Base-by-base conservation (phyloP, 2,329 filamentous ascomycete species). In the Botrytis paeoniae region DNA sequence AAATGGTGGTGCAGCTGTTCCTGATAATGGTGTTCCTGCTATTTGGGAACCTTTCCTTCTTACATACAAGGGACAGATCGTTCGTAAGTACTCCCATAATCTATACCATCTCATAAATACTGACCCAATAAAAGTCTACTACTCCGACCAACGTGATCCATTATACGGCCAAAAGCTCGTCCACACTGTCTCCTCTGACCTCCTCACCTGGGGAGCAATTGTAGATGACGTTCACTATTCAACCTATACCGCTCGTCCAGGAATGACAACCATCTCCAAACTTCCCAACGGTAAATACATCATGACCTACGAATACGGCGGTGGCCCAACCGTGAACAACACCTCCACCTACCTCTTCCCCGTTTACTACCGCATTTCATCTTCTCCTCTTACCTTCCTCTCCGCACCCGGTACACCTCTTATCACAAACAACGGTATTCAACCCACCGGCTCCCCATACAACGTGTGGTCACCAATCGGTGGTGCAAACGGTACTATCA, bases 31-130 rank as follows among this genome's bases (percentile, higher is more conserved):
- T 1, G 80, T 89, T 54, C 91, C 89, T 0, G 89, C 91, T 0
- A 88, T 93, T 32, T 93, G 91, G 91, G 92, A 93, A 80, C 91
- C 91, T 0, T 92, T 91, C 80, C 81, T 93, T 60, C 79, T 89
- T 80, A 83, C 86, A 62, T 85, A 89, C 79, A 82, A 91, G 72
- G 85, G 87, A 70, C 83, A 87, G 69, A 82, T 93, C 29, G 85
- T 93, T 51, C 45, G 71, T 73, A 63, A 69, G 65, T 73, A 10
- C 14, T 29, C 39, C 60, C 32, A 16, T 22, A 16, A 18, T 32
- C 12, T 37, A n/a, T 35, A n/a, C 10, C 41, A 37, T 43, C n/a
- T 14, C 29, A 54, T n/a, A 51, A 41, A 29, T 62, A 51, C 64
- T 73, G n/a, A 73, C 22, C 41, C 18, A 48, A 35, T 0, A 45